Base-by-base conservation (phyloP, 768 basidiomycete species). In the Hemileccinum impolitum region DNA sequence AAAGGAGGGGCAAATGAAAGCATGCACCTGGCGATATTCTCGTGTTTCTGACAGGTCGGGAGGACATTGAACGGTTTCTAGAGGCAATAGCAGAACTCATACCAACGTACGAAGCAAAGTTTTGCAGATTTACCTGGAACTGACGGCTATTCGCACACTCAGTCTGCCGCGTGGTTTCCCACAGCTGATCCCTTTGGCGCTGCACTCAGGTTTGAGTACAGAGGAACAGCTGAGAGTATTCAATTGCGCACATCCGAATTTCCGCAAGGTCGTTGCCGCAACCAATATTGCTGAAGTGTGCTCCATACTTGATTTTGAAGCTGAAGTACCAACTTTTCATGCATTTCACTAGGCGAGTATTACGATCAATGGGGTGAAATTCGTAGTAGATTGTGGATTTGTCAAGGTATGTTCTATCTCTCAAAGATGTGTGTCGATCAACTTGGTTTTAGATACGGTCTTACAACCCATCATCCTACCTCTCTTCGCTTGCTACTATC, bases 221-320 rank as follows among this genome's bases (percentile, higher is more conserved):
- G 85, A 90, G 37, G 94, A 96, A 60, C 96, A 99, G 55, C 76
- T 92, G 30, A 76, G 78, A 45, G 85, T 94, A 3, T 99, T 99
- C 59, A 81, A 87, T 51, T 78, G 84, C 7, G 70, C 89, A 14
- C 81, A 83, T n/a, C 73, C 76, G 28, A 86, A 88, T 39, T 81
- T 76, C 3, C 79, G 96, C 46, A 99, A 98, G 67, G 85, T 96
- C 44, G 84, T 99, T 44, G 79, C 96, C 25, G 79, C 90, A 4
- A 99, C 96, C 0, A 99, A 99, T 64, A 94, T 98, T 42, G 96
- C 96, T 14, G 96, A 99, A 70, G 89, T 86, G 54, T 19, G 69
- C 44, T 21, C 36, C 19, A 38, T n/a, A 7, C 40, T 15, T 17
- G 0, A 31, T 31, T 37, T 32, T 40, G 7, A 36, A 10, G 21